phyloP scores from a whole-genome alignment of 2,329 filamentous ascomycete genomes.

The Ophiocordyceps camponoti-rufipedis region DNA sequence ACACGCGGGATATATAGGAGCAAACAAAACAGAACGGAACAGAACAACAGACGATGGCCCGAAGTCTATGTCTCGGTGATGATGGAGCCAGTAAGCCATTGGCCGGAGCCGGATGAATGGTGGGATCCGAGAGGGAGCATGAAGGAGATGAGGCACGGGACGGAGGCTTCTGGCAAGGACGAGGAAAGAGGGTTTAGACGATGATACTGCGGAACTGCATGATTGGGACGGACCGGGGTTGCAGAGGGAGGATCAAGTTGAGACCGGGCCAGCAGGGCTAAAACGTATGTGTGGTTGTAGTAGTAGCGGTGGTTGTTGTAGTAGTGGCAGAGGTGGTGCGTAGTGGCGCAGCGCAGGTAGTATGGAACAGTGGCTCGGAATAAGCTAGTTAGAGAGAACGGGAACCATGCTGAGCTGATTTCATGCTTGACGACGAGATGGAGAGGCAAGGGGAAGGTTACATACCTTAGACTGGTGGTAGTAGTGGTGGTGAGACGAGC shows the following conservation, averaged over 20 bases:
- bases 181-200: not conserved
- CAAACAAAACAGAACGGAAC: not conserved
- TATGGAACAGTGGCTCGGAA: no score
- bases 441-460: no score
- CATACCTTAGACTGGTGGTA: no score
- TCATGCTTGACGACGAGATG: no score
- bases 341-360: no score
- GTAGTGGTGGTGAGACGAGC: no score
- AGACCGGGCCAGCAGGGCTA: not conserved
- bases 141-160: not conserved
- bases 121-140: not conserved
- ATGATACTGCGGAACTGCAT: constrained; percentile 1
- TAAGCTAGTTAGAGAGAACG: no score
- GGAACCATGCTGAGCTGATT: no score
- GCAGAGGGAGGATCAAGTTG: not conserved
- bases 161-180: not conserved
- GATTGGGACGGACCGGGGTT: not conserved
- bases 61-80: not conserved
- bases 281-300: not conserved
- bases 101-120: not conserved
- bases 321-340: no score
- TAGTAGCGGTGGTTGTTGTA: not conserved
- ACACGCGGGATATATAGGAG: not conserved
- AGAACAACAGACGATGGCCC: not conserved
- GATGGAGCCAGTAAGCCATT: not conserved